Base-by-base conservation (phyloP, 495 filamentous ascomycete genomes). In the Neurospora sp. region DNA sequence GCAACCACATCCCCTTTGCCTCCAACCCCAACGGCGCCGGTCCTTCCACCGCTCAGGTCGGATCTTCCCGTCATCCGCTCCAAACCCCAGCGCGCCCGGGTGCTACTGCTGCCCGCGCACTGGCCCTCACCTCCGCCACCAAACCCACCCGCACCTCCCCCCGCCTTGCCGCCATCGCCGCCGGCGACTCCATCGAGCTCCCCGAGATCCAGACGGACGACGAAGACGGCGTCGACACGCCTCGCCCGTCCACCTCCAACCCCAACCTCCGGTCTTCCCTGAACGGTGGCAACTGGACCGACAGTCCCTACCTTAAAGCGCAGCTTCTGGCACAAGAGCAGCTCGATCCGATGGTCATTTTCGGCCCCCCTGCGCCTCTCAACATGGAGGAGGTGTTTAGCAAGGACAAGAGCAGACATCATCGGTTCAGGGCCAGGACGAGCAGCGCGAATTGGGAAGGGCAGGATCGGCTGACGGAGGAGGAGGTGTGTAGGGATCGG, bases 351-450 rank as follows among this genome's bases (percentile, higher is more conserved):
- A 92, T 95, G 78, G 86, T 89, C 20, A 90, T 99, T 41, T 99
- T 99, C 78, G 96, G 96, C 1, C 91, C 93, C 3, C 92, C 96
- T 68, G 90, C 87, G 14, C 91, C 92, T 41, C 87, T 98, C 77
- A 90, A 92, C 73, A 92, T 99, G 87, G 96, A 99, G 78, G 94
- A 98, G 76, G 93, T 97, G 61, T 99, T 99, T 83, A 91, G 88
- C 78, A 87, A 89, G 73, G 92, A 90, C 79, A 92, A 92, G 78
- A 92, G 92, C 70, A 86, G 92, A 74, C 88, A 91, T 81, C 91
- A 92, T 82, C 91, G 91, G 79, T 98, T 97, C 84, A 87, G 96
- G 35, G 89, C 91, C 38, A 85, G 96, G 31, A 97, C 94, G 40
- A 96, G 92, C 74, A 97, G 93, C 79, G 96, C 96, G 9, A 96